Conservation (phyloP, 2,329 filamentous ascomycete species). For the Xylariaceae sp. region DNA sequence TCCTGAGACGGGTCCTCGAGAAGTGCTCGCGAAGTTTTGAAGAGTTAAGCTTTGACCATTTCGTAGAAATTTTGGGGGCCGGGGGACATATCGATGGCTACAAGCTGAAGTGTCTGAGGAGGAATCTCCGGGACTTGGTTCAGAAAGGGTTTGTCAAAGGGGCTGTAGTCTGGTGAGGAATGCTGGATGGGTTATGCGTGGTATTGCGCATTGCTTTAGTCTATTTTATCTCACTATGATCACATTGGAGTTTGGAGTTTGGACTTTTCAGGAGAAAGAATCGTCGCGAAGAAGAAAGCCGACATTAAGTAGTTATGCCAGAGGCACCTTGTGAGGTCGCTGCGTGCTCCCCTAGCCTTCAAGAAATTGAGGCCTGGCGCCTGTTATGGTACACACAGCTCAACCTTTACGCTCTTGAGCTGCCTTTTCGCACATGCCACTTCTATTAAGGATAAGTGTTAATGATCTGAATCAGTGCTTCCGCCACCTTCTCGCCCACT, state of each 20-base stretch:
- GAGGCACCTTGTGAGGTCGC: too few relatives aligned
- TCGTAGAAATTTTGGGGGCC: constrained; percentile 13
- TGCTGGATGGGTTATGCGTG: background rate
- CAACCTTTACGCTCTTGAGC: too few relatives aligned
- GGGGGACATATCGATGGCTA: constrained; percentile 10
- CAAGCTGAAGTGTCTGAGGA: constrained; percentile 12
- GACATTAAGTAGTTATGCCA: too few relatives aligned
- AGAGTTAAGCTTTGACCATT: constrained; percentile 14
- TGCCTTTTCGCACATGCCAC: too few relatives aligned
- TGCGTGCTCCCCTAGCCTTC: too few relatives aligned
- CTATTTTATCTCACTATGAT: too few relatives aligned
- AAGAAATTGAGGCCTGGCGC: too few relatives aligned
- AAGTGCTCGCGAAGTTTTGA: constrained; percentile 19
- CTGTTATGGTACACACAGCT: too few relatives aligned
- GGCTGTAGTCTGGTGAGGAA: constrained; percentile 15
- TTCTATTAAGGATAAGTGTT: background rate
- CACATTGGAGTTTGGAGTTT: too few relatives aligned
- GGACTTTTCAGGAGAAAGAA: too few relatives aligned
- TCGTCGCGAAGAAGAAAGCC: too few relatives aligned
- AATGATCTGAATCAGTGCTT: constrained; percentile 1
- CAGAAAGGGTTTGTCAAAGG: constrained; percentile 19
- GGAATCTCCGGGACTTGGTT: constrained; percentile 16
- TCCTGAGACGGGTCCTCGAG: constrained; percentile 17
- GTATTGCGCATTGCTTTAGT: background rate
- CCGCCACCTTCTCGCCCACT: constrained; percentile 4